These are phyloP conservation scores for Microbotryomycetes sp. DNA, from an alignment of 1,284 basidiomycete species.

Conservation along the genomic window DNA sequence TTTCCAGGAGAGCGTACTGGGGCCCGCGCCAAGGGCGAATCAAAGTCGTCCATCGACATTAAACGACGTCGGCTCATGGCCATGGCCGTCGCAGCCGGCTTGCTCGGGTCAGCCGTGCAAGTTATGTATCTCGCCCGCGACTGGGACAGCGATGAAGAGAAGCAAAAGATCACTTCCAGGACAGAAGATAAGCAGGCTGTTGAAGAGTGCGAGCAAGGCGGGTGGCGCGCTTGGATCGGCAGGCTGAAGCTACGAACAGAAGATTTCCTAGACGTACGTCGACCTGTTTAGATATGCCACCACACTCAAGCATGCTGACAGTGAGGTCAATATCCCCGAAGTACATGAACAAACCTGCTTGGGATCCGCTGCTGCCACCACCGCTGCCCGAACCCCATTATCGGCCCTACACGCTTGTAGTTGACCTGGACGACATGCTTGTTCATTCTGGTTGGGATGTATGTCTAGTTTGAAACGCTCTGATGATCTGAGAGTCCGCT, in stretches of 20 bases:
- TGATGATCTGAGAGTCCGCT: slow-evolving; percentile 5
- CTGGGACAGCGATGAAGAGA: slow-evolving; percentile 40
- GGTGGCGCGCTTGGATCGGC: slow-evolving; percentile 19
- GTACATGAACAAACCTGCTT: slow-evolving; percentile 88
- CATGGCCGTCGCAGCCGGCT: slow-evolving; percentile 24
- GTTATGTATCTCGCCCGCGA: slow-evolving; percentile 38
- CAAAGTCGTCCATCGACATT: slow-evolving; percentile 40
- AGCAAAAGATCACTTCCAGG: slow-evolving; percentile 22
- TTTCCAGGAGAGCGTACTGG: slow-evolving; percentile 34
- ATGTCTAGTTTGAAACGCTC: slow-evolving; percentile 41
- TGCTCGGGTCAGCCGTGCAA: slow-evolving; percentile 30
- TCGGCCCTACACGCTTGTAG: slow-evolving; percentile 83
- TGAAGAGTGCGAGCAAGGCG: slow-evolving; percentile 17
- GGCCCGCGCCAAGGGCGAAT: slow-evolving; percentile 37
- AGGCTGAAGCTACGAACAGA: slow-evolving; percentile 28
- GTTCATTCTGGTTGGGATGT: slow-evolving; percentile 92
- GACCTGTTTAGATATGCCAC: background rate
- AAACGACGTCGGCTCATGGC: slow-evolving; percentile 35
- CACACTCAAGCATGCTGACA: background rate
- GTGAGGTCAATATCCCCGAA: slow-evolving; percentile 38
- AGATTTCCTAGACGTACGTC: slow-evolving; percentile 36
- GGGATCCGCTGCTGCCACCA: slow-evolving; percentile 83
- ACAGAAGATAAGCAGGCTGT: slow-evolving; percentile 29
- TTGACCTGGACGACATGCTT: slow-evolving; percentile 88
- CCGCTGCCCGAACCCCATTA: slow-evolving; percentile 74